Percentiles rank a stretch among this genome's conserved stretches.
phyloP scores from a whole-genome alignment of 495 filamentous ascomycete genomes.

The Aspergillus sclerotioniger region DNA sequence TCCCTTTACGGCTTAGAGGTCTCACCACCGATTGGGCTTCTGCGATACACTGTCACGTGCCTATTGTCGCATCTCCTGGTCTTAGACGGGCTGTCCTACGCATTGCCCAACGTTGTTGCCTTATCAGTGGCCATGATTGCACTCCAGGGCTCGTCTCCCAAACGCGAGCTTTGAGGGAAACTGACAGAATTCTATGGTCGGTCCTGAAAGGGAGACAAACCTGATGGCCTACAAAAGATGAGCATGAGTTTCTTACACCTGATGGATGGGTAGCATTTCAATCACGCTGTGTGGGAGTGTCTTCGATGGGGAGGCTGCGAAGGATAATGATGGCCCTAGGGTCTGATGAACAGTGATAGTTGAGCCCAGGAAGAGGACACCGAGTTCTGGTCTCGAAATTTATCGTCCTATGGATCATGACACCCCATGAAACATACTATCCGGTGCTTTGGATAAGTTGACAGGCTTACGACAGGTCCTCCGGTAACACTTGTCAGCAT shows the following conservation, averaged over 20 bases:
- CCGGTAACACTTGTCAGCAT: not conserved
- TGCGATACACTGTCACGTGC: conserved; percentile 30
- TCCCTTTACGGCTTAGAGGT: conserved; percentile 15
- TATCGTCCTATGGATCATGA: not conserved
- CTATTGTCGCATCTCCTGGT: conserved; percentile 8
- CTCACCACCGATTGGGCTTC: not conserved
- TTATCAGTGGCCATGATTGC: not conserved
- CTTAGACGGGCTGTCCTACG: conserved; percentile 6
- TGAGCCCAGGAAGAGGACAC: not conserved
- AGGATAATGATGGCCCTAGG: not conserved
- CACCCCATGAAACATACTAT: not conserved
- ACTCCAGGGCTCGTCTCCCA: not conserved
- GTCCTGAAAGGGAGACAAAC: not conserved
- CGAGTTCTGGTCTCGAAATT: not conserved
- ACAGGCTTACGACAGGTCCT: not conserved
- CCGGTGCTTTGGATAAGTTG: not conserved
- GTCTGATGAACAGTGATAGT: not conserved
- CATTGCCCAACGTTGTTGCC: conserved; percentile 16
- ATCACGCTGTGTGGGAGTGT: not conserved
- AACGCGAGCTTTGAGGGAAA: not conserved
- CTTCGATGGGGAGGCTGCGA: not conserved
- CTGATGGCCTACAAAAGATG: not conserved
- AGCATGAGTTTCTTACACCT: not conserved
- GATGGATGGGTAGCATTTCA: not conserved
- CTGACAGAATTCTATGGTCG: not conserved